A percentile compares a stretch with the other conserved stretches of the same genome.
Conservation (phyloP, 495 filamentous ascomycete species). For the Venustampulla echinocandica region DNA sequence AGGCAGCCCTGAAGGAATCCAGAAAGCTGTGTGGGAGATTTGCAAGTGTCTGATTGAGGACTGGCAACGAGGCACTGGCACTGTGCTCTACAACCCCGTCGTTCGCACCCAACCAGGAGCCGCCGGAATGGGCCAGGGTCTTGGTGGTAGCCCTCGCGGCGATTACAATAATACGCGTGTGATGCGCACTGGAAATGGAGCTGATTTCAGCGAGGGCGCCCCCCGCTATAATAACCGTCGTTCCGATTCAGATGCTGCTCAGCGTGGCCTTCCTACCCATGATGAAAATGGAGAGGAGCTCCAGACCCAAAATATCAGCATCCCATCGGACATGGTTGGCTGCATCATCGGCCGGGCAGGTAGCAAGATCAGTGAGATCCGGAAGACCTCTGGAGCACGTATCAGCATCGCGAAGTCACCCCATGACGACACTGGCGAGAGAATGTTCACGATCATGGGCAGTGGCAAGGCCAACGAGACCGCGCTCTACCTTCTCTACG, state of each 20-base stretch:
- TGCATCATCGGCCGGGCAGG: constrained; percentile 95
- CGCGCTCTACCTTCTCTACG: constrained; percentile 90
- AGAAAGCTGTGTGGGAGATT: constrained; percentile 96
- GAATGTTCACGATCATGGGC: constrained; percentile 99
- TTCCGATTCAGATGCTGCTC: constrained; percentile 68
- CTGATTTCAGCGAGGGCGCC: constrained; percentile 86
- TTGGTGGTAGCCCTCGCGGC: constrained; percentile 33
- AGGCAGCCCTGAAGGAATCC: constrained; percentile 85
- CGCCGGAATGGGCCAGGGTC: constrained; percentile 29
- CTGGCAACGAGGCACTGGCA: constrained; percentile 91
- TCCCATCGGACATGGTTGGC: constrained; percentile 98
- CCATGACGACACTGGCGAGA: constrained; percentile 93
- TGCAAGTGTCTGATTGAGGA: constrained; percentile 98
- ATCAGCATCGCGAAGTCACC: constrained; percentile 98
- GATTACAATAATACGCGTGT: constrained; percentile 58
- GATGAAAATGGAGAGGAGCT: constrained; percentile 96
- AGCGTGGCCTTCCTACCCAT: constrained; percentile 66
- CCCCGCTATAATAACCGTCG: constrained; percentile 53
- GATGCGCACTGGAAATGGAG: constrained; percentile 93
- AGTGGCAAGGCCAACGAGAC: constrained; percentile 86
- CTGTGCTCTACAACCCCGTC: constrained; percentile 92
- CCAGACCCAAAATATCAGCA: constrained; percentile 98
- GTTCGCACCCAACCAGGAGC: constrained; percentile 62
- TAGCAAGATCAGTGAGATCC: constrained; percentile 95
- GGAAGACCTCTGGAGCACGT: constrained; percentile 87